A percentile compares a stretch with the other conserved stretches of the same genome.
Conservation (phyloP, 768 basidiomycete genomes). For the Crepidotus variabilis region DNA sequence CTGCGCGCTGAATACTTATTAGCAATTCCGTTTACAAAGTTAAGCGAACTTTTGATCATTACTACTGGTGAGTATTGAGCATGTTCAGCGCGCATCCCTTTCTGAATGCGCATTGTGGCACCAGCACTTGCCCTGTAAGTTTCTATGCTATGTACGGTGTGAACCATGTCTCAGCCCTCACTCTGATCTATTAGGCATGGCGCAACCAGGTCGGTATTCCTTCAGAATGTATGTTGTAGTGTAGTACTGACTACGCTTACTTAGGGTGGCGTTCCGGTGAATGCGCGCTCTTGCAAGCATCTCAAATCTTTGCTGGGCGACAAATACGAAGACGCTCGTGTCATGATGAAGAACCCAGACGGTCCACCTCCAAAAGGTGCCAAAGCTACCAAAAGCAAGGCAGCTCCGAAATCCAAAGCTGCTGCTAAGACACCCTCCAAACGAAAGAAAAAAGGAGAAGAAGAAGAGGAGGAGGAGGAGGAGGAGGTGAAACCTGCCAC, state of each 20-base stretch:
- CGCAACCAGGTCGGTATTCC: conserved; percentile 20
- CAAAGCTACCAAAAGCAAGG: conserved; percentile 15
- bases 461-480: conserved; percentile 30
- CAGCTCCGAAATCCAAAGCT: conserved; percentile 16
- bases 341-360: conserved; percentile 38
- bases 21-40: conserved; percentile 41
- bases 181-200: conserved; percentile 19
- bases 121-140: conserved; percentile 27
- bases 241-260: neutral
- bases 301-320: conserved; percentile 41
- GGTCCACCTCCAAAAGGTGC: conserved; percentile 22
- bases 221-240: neutral
- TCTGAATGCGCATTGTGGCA: neutral
- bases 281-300: conserved; percentile 49
- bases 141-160: neutral
- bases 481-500: conserved; percentile 3
- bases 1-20: conserved; percentile 1
- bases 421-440: conserved; percentile 13
- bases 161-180: conserved; percentile 12
- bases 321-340: conserved; percentile 42
- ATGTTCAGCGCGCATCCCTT: neutral
- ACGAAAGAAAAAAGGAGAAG: conserved; percentile 19
- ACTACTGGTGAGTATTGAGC: conserved; percentile 23
- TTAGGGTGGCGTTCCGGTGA: conserved; percentile 34
- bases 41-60: conserved; percentile 41